A percentile compares a stretch with the other conserved stretches of the same genome.
Evolutionary conservation across 1,284 basidiomycete species (phyloP).

Genomic region (Cutaneotrichosporon mucoides): DNA sequence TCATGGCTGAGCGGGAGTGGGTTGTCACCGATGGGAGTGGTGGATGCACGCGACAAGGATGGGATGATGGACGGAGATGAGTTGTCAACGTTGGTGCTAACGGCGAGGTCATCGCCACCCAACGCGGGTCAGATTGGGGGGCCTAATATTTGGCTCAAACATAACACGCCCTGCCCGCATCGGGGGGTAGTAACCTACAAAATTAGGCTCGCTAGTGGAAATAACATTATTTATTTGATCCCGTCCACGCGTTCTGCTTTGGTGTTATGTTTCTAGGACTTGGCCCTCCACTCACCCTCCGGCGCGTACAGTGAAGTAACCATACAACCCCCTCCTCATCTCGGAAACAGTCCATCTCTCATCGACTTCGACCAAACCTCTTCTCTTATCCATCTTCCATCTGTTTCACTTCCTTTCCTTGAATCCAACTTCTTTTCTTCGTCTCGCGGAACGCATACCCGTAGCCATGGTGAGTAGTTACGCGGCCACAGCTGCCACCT

Average conservation of each 20-base stretch:
- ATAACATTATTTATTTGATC: background rate
- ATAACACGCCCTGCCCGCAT: no score
- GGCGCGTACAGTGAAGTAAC: no score
- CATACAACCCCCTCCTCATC: background rate
- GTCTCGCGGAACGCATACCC: background rate
- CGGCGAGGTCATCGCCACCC: no score
- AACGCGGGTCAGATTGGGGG: no score
- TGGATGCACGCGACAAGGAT: background rate
- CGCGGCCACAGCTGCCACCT: no score
- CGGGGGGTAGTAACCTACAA: no score
- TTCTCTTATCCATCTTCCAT: background rate
- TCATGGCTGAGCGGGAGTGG: background rate
- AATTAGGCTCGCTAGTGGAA: no score
- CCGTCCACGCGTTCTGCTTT: background rate
- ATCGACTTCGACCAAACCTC: background rate
- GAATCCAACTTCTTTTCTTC: background rate
- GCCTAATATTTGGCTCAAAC: no score
- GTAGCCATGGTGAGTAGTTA: conserved; percentile 7
- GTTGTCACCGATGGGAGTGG: background rate
- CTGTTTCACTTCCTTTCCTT: background rate
- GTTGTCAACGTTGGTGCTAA: background rate
- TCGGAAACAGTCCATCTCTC: background rate
- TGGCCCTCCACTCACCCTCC: background rate
- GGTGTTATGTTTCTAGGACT: background rate
- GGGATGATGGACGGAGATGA: background rate